A percentile compares a stretch with the other conserved stretches of the same genome.
Conservation (phyloP, 2,329 filamentous ascomycete species). For the Colletotrichum horii region DNA sequence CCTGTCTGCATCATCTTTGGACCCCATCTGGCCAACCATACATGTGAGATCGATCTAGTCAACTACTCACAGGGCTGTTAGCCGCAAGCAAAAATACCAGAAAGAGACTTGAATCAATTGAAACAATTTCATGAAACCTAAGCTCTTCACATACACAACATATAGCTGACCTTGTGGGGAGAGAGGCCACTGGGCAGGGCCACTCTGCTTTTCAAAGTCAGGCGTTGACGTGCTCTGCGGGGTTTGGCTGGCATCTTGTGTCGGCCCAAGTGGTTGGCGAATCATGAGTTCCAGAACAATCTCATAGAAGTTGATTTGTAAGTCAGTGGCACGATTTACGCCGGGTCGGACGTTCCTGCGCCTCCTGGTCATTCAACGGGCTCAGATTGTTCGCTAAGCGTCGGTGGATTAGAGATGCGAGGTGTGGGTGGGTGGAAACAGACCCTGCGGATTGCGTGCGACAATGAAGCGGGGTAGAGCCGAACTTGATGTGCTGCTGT, state of each 20-base stretch:
- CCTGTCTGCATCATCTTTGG: too few relatives aligned
- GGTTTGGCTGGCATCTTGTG: neutral
- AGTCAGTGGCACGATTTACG: neutral
- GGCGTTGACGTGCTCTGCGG: neutral
- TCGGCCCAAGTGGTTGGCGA: neutral
- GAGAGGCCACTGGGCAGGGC: too few relatives aligned
- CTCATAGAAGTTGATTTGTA: constrained; percentile 2
- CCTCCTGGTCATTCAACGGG: neutral
- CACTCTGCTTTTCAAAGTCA: neutral
- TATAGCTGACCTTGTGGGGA: too few relatives aligned
- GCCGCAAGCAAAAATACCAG: too few relatives aligned
- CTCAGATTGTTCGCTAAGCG: neutral
- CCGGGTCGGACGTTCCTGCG: neutral
- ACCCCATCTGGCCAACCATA: too few relatives aligned
- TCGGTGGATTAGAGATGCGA: neutral
- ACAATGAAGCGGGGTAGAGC: neutral
- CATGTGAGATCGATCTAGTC: too few relatives aligned
- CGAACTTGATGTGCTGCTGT: neutral
- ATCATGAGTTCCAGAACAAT: neutral
- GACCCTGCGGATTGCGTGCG: neutral
- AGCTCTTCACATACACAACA: too few relatives aligned
- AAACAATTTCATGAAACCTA: too few relatives aligned
- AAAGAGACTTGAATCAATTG: too few relatives aligned
- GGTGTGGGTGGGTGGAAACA: constrained; percentile 11
- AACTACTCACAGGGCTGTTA: too few relatives aligned